Conservation (phyloP, 306 rosid species). For the Fragaria ananassa region DNA sequence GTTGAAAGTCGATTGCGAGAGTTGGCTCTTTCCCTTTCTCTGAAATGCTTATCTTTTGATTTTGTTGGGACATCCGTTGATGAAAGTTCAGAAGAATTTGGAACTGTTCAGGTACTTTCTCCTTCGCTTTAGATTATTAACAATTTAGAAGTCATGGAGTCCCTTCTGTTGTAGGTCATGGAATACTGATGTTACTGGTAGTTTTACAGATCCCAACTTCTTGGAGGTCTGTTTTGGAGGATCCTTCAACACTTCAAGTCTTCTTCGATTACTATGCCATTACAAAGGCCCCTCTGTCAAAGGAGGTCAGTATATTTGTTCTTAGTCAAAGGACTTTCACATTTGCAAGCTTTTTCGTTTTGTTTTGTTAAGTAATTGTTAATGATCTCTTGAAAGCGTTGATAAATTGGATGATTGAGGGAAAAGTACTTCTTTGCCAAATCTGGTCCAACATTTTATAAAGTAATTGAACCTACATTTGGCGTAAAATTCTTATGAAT, state of each 20-base stretch:
- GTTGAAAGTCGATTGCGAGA: conserved; percentile 83
- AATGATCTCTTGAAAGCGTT: not conserved
- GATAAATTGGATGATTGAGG: not conserved
- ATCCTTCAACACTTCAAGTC: conserved; percentile 80
- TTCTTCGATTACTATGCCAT: conserved; percentile 90
- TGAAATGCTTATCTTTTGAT: conserved; percentile 93
- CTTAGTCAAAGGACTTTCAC: conserved; percentile 73
- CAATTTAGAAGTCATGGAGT: conserved; percentile 23
- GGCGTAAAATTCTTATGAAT: not conserved
- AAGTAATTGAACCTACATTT: not conserved
- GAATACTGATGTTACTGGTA: conserved; percentile 27
- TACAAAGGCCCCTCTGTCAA: conserved; percentile 89
- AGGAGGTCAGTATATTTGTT: conserved; percentile 62
- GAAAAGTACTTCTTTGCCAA: not conserved
- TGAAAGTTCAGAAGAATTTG: conserved; percentile 99
- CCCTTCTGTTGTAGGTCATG: conserved; percentile 15
- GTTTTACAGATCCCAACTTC: conserved; percentile 81
- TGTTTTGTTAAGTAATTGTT: not conserved
- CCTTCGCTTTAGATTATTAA: conserved; percentile 10
- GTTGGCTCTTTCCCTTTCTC: conserved; percentile 91
- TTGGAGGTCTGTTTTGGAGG: conserved; percentile 93
- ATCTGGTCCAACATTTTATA: not conserved
- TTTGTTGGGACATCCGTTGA: conserved; percentile 97
- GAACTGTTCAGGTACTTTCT: conserved; percentile 85
- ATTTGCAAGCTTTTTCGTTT: conserved; percentile 21